phyloP scores from a whole-genome alignment of 2,329 filamentous ascomycete species.

The Didymella exigua region DNA sequence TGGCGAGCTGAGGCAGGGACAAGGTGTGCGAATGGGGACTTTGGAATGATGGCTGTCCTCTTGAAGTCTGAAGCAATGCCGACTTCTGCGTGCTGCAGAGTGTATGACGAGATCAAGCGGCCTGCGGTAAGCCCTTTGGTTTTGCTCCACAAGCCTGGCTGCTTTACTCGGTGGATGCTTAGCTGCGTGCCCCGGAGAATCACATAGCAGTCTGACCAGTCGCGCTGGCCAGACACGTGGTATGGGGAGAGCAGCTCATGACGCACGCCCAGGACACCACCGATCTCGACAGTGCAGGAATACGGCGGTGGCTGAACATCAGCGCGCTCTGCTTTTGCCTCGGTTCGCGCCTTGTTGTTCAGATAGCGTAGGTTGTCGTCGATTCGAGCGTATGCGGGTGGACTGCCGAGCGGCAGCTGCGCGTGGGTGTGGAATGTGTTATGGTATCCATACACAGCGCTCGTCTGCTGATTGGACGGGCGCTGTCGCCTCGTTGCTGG shows the following conservation, averaged over 20 bases:
- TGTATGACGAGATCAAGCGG: conserved; percentile 69
- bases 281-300: conserved; percentile 43
- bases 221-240: conserved; percentile 65
- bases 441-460: conserved; percentile 49
- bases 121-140: conserved; percentile 61
- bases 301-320: conserved; percentile 42
- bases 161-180: conserved; percentile 68
- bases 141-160: conserved; percentile 52
- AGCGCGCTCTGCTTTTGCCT: conserved; percentile 23
- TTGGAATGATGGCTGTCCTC: conserved; percentile 58
- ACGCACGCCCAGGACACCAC: conserved; percentile 58
- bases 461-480: conserved; percentile 25
- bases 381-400: conserved; percentile 43
- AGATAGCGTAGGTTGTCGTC: conserved; percentile 31
- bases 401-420: conserved; percentile 31
- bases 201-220: conserved; percentile 68
- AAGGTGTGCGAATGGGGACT: conserved; percentile 53
- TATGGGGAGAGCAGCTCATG: conserved; percentile 70
- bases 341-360: conserved; percentile 28
- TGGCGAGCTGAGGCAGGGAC: conserved; percentile 49
- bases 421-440: conserved; percentile 51
- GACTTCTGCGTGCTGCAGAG: conserved; percentile 74
- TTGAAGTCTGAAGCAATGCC: conserved; percentile 75
- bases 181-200: conserved; percentile 72
- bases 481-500: conserved; percentile 20